phyloP scores from a whole-genome alignment of 83 land plant genomes.

The Picea abies region DNA sequence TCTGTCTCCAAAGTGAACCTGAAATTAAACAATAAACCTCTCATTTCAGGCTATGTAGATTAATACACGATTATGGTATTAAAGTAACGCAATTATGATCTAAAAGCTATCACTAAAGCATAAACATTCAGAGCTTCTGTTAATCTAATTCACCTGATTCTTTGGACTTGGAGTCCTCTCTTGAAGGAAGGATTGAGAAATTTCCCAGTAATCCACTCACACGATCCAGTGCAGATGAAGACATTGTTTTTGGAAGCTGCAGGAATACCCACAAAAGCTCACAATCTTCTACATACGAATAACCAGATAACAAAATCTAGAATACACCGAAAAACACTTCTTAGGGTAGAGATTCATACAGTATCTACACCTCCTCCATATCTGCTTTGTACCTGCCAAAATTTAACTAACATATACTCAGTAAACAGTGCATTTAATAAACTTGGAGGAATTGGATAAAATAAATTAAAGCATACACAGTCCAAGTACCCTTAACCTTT shows the following conservation, averaged over 20 bases:
- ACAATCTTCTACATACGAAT: neutral
- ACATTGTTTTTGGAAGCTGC: slow-evolving; percentile 29
- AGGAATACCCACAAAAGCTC: neutral
- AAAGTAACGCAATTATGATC: no score
- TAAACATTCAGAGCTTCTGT: no score
- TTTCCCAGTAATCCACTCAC: slow-evolving; percentile 52
- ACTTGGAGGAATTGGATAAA: no score
- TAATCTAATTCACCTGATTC: neutral
- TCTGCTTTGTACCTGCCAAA: slow-evolving; percentile 58
- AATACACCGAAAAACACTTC: neutral
- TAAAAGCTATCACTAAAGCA: no score
- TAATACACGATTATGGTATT: no score
- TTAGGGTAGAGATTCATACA: slow-evolving; percentile 25
- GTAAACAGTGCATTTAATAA: neutral
- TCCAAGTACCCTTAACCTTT: slow-evolving; percentile 37
- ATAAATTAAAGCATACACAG: neutral
- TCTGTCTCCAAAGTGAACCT: slow-evolving; percentile 53
- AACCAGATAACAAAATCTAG: neutral
- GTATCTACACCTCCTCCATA: slow-evolving; percentile 49
- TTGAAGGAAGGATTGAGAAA: slow-evolving; percentile 40
- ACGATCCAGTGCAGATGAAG: slow-evolving; percentile 47
- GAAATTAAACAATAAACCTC: neutral
- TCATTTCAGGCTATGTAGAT: no score
- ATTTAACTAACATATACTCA: neutral
- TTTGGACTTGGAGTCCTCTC: slow-evolving; percentile 21